Conservation (phyloP, 306 rosid species). For the Ochetophila trinervis region DNA sequence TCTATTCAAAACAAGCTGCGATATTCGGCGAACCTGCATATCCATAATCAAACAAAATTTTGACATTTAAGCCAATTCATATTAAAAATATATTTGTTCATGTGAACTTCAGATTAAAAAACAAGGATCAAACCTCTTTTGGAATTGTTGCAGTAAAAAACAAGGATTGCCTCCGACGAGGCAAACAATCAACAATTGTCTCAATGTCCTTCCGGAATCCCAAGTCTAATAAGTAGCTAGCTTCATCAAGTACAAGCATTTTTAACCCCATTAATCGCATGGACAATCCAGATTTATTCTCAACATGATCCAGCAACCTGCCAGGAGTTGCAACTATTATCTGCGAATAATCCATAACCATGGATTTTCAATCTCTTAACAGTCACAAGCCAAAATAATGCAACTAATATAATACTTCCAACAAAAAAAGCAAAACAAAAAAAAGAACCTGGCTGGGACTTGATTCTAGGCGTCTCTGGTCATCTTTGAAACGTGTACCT, state of each 20-base stretch:
- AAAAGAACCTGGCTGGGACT: conserved; percentile 79
- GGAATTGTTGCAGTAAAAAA: conserved; percentile 88
- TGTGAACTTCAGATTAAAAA: conserved; percentile 17
- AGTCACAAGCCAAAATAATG: conserved; percentile 6
- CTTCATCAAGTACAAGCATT: conserved; percentile 96
- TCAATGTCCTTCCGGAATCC: conserved; percentile 92
- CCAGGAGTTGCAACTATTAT: conserved; percentile 95
- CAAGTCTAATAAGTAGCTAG: conserved; percentile 78
- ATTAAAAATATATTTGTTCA: conserved; percentile 15
- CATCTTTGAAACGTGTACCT: conserved; percentile 84
- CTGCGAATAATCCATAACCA: conserved; percentile 39
- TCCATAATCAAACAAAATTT: conserved; percentile 16
- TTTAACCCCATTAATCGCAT: conserved; percentile 72
- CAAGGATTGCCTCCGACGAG: conserved; percentile 81
- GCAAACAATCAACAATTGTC: conserved; percentile 91
- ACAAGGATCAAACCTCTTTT: conserved; percentile 64
- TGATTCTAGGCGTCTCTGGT: conserved; percentile 79
- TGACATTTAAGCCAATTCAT: conserved; percentile 23
- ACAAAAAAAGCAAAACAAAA: conserved; percentile 16
- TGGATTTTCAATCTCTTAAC: not conserved
- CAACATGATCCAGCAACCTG: conserved; percentile 89
- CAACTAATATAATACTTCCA: conserved; percentile 3
- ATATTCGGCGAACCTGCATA: conserved; percentile 77
- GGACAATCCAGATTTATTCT: conserved; percentile 80
- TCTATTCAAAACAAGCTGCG: conserved; percentile 90